Conservation (phyloP, 1,284 basidiomycete species). For the Paramarasmius palmivorus region DNA sequence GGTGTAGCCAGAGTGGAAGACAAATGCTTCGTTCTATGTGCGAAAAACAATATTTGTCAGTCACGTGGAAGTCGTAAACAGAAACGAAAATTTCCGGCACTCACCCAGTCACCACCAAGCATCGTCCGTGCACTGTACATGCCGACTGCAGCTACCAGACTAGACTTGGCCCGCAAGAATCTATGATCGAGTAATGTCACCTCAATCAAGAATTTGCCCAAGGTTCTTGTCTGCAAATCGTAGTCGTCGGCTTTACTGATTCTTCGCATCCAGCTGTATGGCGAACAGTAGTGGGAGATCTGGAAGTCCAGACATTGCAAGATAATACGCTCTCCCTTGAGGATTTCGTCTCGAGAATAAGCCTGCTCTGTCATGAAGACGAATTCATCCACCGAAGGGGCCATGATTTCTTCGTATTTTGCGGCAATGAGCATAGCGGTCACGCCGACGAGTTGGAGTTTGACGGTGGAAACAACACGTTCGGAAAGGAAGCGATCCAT, state of each 20-base stretch:
- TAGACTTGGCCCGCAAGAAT: constrained; percentile 93
- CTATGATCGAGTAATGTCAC: constrained; percentile 92
- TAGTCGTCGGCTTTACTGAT: constrained; percentile 99
- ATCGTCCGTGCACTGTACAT: constrained; percentile 96
- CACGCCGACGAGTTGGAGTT: constrained; percentile 97
- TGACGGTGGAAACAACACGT: constrained; percentile 89
- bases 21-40: constrained; percentile 90
- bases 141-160: constrained; percentile 93
- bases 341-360: constrained; percentile 92
- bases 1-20: constrained; percentile 92
- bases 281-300: constrained; percentile 97
- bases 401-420: constrained; percentile 99
- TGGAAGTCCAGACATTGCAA: constrained; percentile 93
- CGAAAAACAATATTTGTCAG: constrained; percentile 32
- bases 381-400: constrained; percentile 92
- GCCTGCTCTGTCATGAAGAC: constrained; percentile 97
- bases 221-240: constrained; percentile 95
- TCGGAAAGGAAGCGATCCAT: constrained; percentile 96
- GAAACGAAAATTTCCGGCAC: constrained; percentile 34
- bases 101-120: constrained; percentile 92
- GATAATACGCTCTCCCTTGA: constrained; percentile 97
- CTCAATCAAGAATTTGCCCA: constrained; percentile 98
- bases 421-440: constrained; percentile 97
- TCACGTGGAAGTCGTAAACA: constrained; percentile 46
- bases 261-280: constrained; percentile 98